A percentile compares a stretch with the other conserved stretches of the same genome.
Conservation (phyloP, 1,139 yeast genomes). For the Yamadazyma atmosphaerica region DNA sequence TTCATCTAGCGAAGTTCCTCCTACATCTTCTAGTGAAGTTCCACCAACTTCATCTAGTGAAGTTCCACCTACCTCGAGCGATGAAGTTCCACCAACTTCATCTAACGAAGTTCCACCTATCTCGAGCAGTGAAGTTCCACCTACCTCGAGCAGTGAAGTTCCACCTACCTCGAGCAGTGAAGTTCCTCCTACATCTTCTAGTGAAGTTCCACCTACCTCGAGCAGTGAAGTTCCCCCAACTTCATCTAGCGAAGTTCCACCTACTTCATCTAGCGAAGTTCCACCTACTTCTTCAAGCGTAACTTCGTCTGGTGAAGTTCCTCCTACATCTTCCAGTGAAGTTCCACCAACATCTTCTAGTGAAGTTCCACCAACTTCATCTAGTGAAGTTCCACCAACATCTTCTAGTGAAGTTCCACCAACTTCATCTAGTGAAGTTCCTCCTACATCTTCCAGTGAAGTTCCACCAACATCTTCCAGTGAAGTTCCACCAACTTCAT, state of each 20-base stretch:
- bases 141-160: background rate
- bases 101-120: background rate
- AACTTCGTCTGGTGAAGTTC: background rate
- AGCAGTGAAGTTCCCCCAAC: background rate
- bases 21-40: conserved; percentile 3
- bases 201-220: too few relatives aligned
- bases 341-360: background rate
- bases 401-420: background rate
- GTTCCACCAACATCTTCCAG: background rate
- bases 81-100: background rate
- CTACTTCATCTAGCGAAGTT: background rate
- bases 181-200: too few relatives aligned
- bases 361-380: background rate
- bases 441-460: background rate
- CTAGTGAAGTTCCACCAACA: background rate
- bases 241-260: background rate
- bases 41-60: conserved; percentile 4
- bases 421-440: background rate
- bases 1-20: background rate
- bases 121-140: background rate
- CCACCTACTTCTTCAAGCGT: background rate
- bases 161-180: too few relatives aligned
- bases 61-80: conserved; percentile 1
- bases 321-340: background rate
- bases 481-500: background rate